Evolutionary conservation across 1,139 yeast species (phyloP), one percentile per base, ranked within the genome.

Genomic region (Kurtzmaniella quercitrusa): DNA sequence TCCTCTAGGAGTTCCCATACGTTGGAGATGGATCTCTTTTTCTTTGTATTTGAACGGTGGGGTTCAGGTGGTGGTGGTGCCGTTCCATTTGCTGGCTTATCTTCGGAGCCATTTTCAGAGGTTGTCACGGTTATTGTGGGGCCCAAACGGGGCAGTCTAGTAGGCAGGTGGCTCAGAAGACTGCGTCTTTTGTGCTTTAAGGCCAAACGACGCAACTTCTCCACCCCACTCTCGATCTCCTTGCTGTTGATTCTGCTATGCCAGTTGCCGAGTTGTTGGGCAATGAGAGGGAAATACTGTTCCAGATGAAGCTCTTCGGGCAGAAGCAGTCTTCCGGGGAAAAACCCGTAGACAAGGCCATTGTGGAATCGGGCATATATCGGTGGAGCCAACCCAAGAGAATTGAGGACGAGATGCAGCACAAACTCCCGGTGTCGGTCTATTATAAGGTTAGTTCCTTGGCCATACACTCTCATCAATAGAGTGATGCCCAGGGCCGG

Each of bases 391-490:
- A 86, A 70, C 8, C 71, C 66, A 37, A 81, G 68, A 1, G 84
- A 72, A 54, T 82, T 75, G 42, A 86, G 68, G 41, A 81, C 77
- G 44, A 81, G 61, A 58, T 85, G 93, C 51, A 85, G 82, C 27
- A 84, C 82, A 57, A 81, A 83, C 58, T 86, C 95, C 29, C 91
- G 68, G 53, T 83, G 85, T 51, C 95, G 69, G 59, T 85, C 90
- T 38, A 86, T 86, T 45, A 86, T 84, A 34, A 82, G 66, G 47
- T 75, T 77, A 0, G 95, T 86, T 15, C 91, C 91, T 46, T 79
- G 77, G 9, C 95, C 95, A 53, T 85, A 86, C 0, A 86, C 83
- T 46, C 95, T 68, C 48, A 85, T 81, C 37, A 86, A 69, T 2
- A 83, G 82, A 6, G 65, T 64, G 45, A 70, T 72, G 11, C 49